Evolutionary conservation across 257 asterid species (phyloP).

Genomic region (Nicotiana undulata): DNA sequence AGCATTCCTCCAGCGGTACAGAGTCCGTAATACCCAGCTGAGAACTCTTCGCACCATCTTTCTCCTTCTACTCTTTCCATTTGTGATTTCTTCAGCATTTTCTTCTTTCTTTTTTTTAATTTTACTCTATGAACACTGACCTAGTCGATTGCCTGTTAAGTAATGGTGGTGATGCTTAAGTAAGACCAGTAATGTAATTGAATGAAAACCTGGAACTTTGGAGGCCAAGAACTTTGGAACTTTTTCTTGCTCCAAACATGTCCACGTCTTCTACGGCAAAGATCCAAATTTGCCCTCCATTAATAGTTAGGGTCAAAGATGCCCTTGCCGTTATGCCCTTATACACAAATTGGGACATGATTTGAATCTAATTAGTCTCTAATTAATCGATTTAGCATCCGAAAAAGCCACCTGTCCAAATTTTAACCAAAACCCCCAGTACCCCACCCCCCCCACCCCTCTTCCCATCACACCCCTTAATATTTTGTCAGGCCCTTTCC

Average conservation of each 20-base stretch:
- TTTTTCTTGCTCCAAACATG: not conserved
- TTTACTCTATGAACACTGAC: not conserved
- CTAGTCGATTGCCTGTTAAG: not conserved
- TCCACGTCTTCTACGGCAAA: not conserved
- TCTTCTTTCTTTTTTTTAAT: too few relatives aligned
- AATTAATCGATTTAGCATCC: too few relatives aligned
- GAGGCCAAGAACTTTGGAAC: not conserved
- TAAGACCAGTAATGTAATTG: not conserved
- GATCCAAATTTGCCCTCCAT: too few relatives aligned
- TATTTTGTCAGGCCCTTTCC: too few relatives aligned
- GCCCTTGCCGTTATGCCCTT: too few relatives aligned
- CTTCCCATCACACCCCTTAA: too few relatives aligned
- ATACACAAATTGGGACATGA: too few relatives aligned
- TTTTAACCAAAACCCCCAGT: too few relatives aligned
- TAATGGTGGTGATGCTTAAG: not conserved
- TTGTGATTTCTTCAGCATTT: not conserved
- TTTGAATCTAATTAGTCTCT: too few relatives aligned
- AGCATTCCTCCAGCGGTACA: conserved; percentile 36
- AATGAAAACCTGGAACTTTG: not conserved
- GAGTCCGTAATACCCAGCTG: conserved; percentile 28
- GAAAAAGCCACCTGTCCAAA: too few relatives aligned
- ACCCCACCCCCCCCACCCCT: too few relatives aligned
- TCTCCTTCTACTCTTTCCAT: not conserved
- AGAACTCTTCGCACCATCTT: conserved; percentile 15
- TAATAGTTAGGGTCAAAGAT: too few relatives aligned